These are phyloP conservation scores for Ceriops decandra DNA, from an alignment of 345 rosid genomes.

Conservation along the genomic window DNA sequence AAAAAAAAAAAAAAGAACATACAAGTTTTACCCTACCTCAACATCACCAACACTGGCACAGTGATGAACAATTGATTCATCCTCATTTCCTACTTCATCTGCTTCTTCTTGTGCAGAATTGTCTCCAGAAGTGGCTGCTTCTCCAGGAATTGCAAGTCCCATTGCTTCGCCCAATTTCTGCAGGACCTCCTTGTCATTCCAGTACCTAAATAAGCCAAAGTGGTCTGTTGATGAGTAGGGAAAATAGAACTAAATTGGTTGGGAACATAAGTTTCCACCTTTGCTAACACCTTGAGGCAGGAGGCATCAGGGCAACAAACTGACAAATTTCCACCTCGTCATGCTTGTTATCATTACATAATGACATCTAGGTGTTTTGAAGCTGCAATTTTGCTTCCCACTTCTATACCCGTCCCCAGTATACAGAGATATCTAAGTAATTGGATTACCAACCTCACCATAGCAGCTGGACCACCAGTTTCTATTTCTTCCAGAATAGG, in stretches of 20 bases:
- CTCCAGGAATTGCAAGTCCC: slow-evolving; percentile 76
- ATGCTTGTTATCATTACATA: too few relatives aligned
- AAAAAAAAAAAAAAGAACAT: too few relatives aligned
- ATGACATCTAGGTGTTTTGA: too few relatives aligned
- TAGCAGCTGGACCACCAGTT: slow-evolving; percentile 85
- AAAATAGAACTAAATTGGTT: not conserved
- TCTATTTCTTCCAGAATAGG: slow-evolving; percentile 89
- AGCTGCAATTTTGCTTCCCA: too few relatives aligned
- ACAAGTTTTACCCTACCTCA: slow-evolving; percentile 48
- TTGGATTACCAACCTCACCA: slow-evolving; percentile 71
- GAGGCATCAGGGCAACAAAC: not conserved
- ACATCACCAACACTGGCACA: slow-evolving; percentile 96
- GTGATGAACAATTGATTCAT: slow-evolving; percentile 82
- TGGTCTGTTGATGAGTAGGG: slow-evolving; percentile 2
- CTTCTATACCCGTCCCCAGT: not conserved
- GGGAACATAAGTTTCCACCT: not conserved
- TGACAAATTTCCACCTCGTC: not conserved
- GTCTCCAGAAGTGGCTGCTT: slow-evolving; percentile 59
- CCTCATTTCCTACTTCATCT: slow-evolving; percentile 77
- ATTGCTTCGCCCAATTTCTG: slow-evolving; percentile 96
- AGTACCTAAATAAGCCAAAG: slow-evolving; percentile 53
- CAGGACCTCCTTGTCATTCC: slow-evolving; percentile 93
- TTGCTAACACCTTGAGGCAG: slow-evolving; percentile 4
- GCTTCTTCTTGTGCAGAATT: slow-evolving; percentile 50
- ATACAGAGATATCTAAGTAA: not conserved